Evolutionary conservation across 208 protist species (phyloP).

Genomic region (Leishmania turanica): DNA sequence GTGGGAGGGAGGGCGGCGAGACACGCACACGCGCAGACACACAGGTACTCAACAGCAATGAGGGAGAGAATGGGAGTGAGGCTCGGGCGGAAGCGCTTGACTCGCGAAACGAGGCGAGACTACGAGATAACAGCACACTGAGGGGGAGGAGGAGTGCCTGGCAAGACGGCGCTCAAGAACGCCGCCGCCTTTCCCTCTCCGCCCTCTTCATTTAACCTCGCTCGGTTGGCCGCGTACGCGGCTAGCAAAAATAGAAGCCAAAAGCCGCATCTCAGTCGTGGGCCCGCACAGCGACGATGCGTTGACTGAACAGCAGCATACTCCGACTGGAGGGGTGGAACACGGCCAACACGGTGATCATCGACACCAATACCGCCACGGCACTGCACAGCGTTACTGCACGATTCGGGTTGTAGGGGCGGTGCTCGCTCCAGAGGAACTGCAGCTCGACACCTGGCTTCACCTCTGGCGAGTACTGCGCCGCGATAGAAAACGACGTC

Average conservation of each 20-base stretch:
- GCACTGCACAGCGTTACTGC: slow-evolving; percentile 57
- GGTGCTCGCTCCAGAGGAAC: slow-evolving; percentile 68
- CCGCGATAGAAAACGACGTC: slow-evolving; percentile 48
- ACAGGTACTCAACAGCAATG: not conserved
- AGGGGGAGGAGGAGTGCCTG: not conserved
- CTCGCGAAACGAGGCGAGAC: not conserved
- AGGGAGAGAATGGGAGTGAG: not conserved
- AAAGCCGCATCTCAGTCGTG: slow-evolving; percentile 29
- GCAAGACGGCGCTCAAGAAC: not conserved
- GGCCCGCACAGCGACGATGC: slow-evolving; percentile 39
- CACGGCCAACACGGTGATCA: slow-evolving; percentile 42
- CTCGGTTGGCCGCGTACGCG: not conserved
- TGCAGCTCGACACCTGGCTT: slow-evolving; percentile 37
- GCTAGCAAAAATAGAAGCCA: not conserved
- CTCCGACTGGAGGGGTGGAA: slow-evolving; percentile 36
- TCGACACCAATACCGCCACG: slow-evolving; percentile 37
- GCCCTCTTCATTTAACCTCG: not conserved
- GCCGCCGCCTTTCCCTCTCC: not conserved
- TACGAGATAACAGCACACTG: not conserved
- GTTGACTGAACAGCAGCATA: slow-evolving; percentile 45
- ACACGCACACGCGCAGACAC: not conserved
- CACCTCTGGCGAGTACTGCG: slow-evolving; percentile 37
- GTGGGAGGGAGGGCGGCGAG: not conserved
- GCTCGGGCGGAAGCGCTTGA: not conserved
- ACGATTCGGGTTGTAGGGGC: slow-evolving; percentile 61